Evolutionary conservation across 208 protist species (phyloP), one percentile per base, ranked within the genome.

Genomic region (Acanthamoeba lenticulata): DNA sequence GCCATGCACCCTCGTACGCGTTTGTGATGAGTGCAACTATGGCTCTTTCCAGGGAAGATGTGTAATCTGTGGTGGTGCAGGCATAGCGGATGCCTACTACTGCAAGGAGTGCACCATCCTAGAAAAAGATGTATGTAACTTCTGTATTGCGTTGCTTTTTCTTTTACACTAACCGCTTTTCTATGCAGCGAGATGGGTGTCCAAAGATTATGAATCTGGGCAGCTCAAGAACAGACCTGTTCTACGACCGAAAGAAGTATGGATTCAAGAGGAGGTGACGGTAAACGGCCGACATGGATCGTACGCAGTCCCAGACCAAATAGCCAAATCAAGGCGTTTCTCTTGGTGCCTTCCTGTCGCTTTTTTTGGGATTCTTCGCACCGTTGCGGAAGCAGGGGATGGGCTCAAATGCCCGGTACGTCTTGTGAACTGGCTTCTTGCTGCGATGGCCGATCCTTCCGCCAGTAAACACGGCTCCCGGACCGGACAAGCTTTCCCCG

Each of bases 1-100:
- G 19, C 98, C 98, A 15, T 94, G 72, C 62, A 98, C 98, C 0
- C 94, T 99, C 15, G 98, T 99, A 21, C 95, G 97, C n/a, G 97
- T 99, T 55, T 99, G 98, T 94, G 98, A 99, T 94, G 98, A 99
- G 89, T 99, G 98, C 94, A 99, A 99, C 95, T 99, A 99, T 95
- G 98, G 98, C 34, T 97, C 97, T 21, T 97, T 98, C 77, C 97
- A 98, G 94, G 96, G 95, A n/a, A 36, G 92, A n/a, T 98, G 97
- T 95, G 96, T 98, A 1, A 97, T 98, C 69, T 98, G 97, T 94
- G 97, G 97, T 49, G 96, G 94, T 24, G 67, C 88, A 7, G 98
- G 98, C 38, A 94, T 98, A 15, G 98, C 97, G 11, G 98, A 99
- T 95, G 98, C 98, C 11, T 99, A 98, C 94, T 99, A 99, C 90